phyloP scores from a whole-genome alignment of 495 filamentous ascomycete species.

The Endocarpon pusillum region DNA sequence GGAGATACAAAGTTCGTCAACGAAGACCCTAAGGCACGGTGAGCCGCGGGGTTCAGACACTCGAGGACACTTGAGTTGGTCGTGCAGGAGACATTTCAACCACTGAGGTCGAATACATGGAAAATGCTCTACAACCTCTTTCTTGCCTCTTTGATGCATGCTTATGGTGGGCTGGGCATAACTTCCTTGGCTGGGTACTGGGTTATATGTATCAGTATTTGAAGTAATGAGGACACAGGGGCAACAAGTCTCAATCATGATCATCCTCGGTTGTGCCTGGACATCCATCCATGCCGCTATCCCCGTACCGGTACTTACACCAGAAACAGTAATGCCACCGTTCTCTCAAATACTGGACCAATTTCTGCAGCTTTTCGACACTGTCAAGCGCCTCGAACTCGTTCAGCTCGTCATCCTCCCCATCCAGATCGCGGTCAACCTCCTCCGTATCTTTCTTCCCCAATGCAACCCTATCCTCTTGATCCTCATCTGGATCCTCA shows the following conservation, averaged over 20 bases:
- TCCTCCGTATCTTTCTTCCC: conserved; percentile 32
- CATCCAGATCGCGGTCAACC: conserved; percentile 47
- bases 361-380: conserved; percentile 40
- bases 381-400: conserved; percentile 56
- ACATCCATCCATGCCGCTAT: conserved; percentile 55
- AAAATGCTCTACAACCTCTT: too few species aligned
- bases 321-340: conserved; percentile 82
- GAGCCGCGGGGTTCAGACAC: too few species aligned
- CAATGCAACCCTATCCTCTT: conserved; percentile 38
- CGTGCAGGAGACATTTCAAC: too few species aligned
- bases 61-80: too few species aligned
- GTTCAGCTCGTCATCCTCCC: conserved; percentile 74
- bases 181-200: too few species aligned
- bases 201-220: too few species aligned
- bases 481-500: conserved; percentile 34
- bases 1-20: conserved; percentile 22
- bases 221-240: too few species aligned
- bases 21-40: conserved; percentile 13
- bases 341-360: conserved; percentile 52
- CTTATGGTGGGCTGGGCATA: too few species aligned
- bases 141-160: too few species aligned
- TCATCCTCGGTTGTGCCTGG: conserved; percentile 83
- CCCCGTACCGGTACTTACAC: conserved; percentile 70
- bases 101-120: too few species aligned
- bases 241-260: too few species aligned